Evolutionary conservation across 2,329 filamentous ascomycete genomes (phyloP).

Genomic region (Alternaria sp.): DNA sequence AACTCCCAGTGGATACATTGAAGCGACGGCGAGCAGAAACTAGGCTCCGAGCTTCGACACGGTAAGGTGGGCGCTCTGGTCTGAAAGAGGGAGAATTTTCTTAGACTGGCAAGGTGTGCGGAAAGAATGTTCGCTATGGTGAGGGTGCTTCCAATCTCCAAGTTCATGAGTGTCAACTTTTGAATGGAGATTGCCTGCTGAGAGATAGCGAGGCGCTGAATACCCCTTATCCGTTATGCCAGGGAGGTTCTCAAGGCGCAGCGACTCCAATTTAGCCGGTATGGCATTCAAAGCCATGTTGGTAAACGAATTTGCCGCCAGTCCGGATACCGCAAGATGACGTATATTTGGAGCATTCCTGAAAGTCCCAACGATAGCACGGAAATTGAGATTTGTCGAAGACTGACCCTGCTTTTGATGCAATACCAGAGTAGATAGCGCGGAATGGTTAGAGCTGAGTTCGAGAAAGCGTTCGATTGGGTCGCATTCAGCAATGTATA

Average conservation of each 20-base stretch:
- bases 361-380: constrained; percentile 63
- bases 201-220: constrained; percentile 61
- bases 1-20: constrained; percentile 69
- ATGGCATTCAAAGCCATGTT: constrained; percentile 63
- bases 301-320: constrained; percentile 63
- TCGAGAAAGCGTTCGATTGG: constrained; percentile 63
- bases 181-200: constrained; percentile 57
- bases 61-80: constrained; percentile 58
- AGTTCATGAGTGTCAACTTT: constrained; percentile 61
- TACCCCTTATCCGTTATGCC: constrained; percentile 66
- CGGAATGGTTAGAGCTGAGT: constrained; percentile 61
- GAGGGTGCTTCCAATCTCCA: constrained; percentile 61
- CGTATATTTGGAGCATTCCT: constrained; percentile 62
- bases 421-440: constrained; percentile 63
- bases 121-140: constrained; percentile 63
- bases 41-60: constrained; percentile 54
- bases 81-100: constrained; percentile 63
- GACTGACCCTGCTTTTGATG: constrained; percentile 44
- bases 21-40: constrained; percentile 60
- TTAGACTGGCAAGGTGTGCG: constrained; percentile 54
- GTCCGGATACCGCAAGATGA: constrained; percentile 63
- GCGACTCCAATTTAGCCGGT: constrained; percentile 58
- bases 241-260: constrained; percentile 64
- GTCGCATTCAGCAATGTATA: constrained; percentile 56
- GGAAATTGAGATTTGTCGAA: constrained; percentile 60